Percentiles rank a stretch among this genome's conserved stretches.
These are phyloP conservation scores for Ophiostoma montium DNA, from an alignment of 2,329 filamentous ascomycete species.

Conservation along the genomic window DNA sequence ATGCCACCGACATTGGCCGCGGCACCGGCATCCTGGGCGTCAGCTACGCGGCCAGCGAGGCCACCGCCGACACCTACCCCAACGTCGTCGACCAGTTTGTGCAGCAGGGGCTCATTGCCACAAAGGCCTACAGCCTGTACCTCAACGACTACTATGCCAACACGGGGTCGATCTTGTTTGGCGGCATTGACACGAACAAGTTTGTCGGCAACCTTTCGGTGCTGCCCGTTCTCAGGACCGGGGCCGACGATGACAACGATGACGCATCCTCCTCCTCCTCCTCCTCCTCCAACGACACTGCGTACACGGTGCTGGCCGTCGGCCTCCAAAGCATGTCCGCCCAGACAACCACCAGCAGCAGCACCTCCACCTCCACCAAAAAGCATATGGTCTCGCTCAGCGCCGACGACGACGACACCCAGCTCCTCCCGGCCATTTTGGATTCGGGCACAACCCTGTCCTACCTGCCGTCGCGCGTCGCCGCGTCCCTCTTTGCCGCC, in stretches of 20 bases:
- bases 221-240: slow-evolving; percentile 36
- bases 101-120: slow-evolving; percentile 44
- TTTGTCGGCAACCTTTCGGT: slow-evolving; percentile 42
- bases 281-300: slow-evolving; percentile 24
- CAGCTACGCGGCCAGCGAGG: slow-evolving; percentile 38
- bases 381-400: too few relatives aligned
- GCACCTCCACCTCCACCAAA: slow-evolving; percentile 6
- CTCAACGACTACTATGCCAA: slow-evolving; percentile 39
- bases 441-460: slow-evolving; percentile 54
- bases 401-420: too few relatives aligned
- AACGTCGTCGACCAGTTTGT: slow-evolving; percentile 54
- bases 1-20: slow-evolving; percentile 33
- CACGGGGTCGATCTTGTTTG: slow-evolving; percentile 52
- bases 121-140: slow-evolving; percentile 56
- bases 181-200: slow-evolving; percentile 54
- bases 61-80: slow-evolving; percentile 28
- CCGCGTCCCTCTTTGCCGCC: slow-evolving; percentile 22
- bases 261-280: slow-evolving; percentile 16
- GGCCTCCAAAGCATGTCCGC: slow-evolving; percentile 22
- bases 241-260: too few relatives aligned
- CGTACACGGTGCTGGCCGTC: slow-evolving; percentile 26
- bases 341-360: slow-evolving; percentile 5
- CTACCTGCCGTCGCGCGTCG: slow-evolving; percentile 42
- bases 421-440: slow-evolving; percentile 36
- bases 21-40: slow-evolving; percentile 44